Base-by-base conservation (phyloP, 1,284 basidiomycete species). In the Cryptococcus deneoformans region DNA sequence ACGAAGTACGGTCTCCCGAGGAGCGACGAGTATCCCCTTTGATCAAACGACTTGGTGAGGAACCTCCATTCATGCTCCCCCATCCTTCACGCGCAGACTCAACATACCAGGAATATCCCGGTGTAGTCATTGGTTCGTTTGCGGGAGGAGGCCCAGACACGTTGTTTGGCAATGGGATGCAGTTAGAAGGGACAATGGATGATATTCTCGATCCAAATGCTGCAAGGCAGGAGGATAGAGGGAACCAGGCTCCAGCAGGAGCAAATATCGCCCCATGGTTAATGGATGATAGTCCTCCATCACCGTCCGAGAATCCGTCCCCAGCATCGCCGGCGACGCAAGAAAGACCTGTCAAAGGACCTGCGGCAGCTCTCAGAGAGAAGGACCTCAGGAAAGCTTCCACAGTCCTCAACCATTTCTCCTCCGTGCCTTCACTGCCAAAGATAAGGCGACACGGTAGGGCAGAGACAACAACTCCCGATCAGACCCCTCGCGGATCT, bases 191-290 rank as follows among this genome's bases (percentile, higher is more conserved):
- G 34, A 56, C 58, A 11, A 69, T 75, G 70, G 66, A 70, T 16
- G 74, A 67, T 56, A 71, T 76, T 29, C 53, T 76, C 11, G 73
- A 74, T 57, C 64, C 66, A 0, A 56, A 58, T 8, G 67, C 71
- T 24, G 52, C 62, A 24, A 14, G 35, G 24, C 53, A 42, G 58
- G 36, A 35, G 10, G 52, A 51, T 43, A 10, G 42, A 35, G 44
- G 36, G 11, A 52, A 54, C 7, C 44, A 59, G 4, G 64, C 61
- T 24, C 68, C 58, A 42, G 70, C 68, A 6, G 65, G 59, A 1
- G 62, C 69, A 16, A 77, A 74, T 56, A 74, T 76, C 50, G 75
- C 75, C 7, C 75, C 75, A 7, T 77, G 75, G 75, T 56, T 75
- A 29, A 61, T 63, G 53, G 75, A 77, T 35, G 73, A 73, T 58